These are phyloP conservation scores for Ostreobium quekettii DNA, from an alignment of 139 green algal species.

Conservation along the genomic window DNA sequence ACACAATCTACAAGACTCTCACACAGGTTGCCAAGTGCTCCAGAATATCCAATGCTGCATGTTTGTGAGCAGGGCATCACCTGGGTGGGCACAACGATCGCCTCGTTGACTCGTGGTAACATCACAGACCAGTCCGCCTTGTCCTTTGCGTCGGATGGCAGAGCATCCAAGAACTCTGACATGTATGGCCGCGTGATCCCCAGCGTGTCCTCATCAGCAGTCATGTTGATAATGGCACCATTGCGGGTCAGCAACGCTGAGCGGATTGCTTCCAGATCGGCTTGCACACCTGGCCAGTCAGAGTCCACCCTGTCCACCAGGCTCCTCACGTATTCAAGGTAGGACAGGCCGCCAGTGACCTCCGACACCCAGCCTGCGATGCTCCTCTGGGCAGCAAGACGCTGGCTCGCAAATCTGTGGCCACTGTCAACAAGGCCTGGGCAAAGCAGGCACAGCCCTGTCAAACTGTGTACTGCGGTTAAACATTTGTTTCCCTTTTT, in stretches of 20 bases:
- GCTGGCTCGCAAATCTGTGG: constrained; percentile 70
- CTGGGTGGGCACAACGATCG: constrained; percentile 89
- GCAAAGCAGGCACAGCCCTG: not conserved
- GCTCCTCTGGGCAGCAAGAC: constrained; percentile 79
- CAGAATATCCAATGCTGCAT: too few relatives aligned
- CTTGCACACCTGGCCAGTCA: constrained; percentile 79
- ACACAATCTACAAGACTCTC: too few relatives aligned
- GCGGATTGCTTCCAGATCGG: constrained; percentile 71
- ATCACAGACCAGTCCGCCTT: constrained; percentile 30
- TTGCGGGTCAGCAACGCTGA: constrained; percentile 59
- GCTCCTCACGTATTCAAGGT: constrained; percentile 79
- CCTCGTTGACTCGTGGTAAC: constrained; percentile 68
- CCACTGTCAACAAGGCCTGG: constrained; percentile 60
- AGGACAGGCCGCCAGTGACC: constrained; percentile 80
- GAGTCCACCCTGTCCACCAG: constrained; percentile 76
- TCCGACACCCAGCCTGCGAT: constrained; percentile 75
- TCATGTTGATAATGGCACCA: constrained; percentile 90
- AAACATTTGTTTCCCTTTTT: too few relatives aligned
- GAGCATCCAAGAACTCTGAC: constrained; percentile 59
- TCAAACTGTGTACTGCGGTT: too few relatives aligned
- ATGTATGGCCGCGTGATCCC: constrained; percentile 40
- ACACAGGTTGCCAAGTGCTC: too few relatives aligned
- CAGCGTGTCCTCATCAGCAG: constrained; percentile 75
- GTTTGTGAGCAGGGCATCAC: too few relatives aligned
- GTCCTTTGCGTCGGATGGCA: constrained; percentile 46